Base-by-base conservation (phyloP, 768 basidiomycete genomes). In the Scleroderma citrinum region DNA sequence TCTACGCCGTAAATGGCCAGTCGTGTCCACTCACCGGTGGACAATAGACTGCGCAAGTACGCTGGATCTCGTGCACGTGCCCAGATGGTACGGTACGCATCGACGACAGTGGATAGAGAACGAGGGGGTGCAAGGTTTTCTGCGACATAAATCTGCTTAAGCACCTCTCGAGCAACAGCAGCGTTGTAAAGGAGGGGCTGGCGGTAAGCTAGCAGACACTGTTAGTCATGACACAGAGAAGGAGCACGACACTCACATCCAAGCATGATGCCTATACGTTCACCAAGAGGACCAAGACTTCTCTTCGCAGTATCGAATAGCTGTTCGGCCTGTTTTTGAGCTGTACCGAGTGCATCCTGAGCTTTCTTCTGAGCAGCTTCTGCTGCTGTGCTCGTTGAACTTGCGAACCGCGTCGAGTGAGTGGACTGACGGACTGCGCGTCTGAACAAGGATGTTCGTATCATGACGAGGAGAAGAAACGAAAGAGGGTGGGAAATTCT, bases 141-240 rank as follows among this genome's bases (percentile, higher is more conserved):
- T 34, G 77, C 75, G 47, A 78, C 60, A 68, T 90, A 90, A 46
- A 91, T 72, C 53, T 86, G 83, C 69, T 87, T 88, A 46, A 78
- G 59, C 43, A 95, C 57, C 61, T 92, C 90, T 46, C 83, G 80
- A 17, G 80, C 73, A 42, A 94, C 88, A 46, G 83, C 63, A 24
- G 87, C 70, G 72, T 92, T 92, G 75, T 92, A 92, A 24, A 78
- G 51, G 31, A 92, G 61, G 5, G 90, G 89, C 60, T 87, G 76
- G 52, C 81, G 81, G 72, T 91, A 90, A 10, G 82, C 91, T 81
- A 51, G 11, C 31, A n/a, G n/a, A 13, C 29, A 36, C 20, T 24
- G 21, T 23, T 34, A 38, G 20, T 31, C 7, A 45, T 14, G 16
- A 20, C 2, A 36, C 19, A 21, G 12, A 19, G 17, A 23, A 21